phyloP scores from a whole-genome alignment of 1,284 basidiomycete genomes.

The Naganishia cerealis region DNA sequence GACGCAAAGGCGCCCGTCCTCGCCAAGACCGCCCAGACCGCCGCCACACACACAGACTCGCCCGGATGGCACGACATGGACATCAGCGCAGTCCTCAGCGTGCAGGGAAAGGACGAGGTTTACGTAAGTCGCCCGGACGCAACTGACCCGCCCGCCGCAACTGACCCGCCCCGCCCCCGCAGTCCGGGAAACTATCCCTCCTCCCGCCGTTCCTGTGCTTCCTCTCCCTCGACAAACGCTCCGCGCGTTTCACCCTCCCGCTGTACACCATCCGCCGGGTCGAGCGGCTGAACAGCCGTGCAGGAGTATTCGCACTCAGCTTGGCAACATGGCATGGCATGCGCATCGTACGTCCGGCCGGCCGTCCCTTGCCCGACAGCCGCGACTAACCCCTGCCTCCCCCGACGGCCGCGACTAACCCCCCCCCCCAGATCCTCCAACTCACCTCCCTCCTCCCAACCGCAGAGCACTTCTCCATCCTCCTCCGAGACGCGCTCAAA shows the following conservation, averaged over 20 bases:
- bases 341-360: conserved; percentile 79
- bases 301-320: conserved; percentile 91
- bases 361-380: too few relatives aligned
- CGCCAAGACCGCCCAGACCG: conserved; percentile 21
- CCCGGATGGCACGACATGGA: conserved; percentile 64
- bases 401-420: too few relatives aligned
- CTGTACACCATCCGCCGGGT: conserved; percentile 90
- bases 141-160: too few relatives aligned
- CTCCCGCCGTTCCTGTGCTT: conserved; percentile 90
- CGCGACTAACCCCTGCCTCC: too few relatives aligned
- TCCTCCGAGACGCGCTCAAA: conserved; percentile 86
- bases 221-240: conserved; percentile 84
- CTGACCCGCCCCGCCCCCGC: conserved; percentile 10
- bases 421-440: conserved; percentile 73
- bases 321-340: conserved; percentile 92
- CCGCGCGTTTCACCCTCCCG: conserved; percentile 86
- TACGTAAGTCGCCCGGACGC: too few relatives aligned
- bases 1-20: conserved; percentile 18
- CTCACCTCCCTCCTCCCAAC: conserved; percentile 92
- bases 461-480: conserved; percentile 88
- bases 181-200: conserved; percentile 89
- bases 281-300: conserved; percentile 81
- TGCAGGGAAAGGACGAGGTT: conserved; percentile 82
- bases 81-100: conserved; percentile 82
- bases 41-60: too few relatives aligned